Evolutionary conservation across 2,329 filamentous ascomycete species (phyloP).

Genomic region (Fusarium duplospermum): DNA sequence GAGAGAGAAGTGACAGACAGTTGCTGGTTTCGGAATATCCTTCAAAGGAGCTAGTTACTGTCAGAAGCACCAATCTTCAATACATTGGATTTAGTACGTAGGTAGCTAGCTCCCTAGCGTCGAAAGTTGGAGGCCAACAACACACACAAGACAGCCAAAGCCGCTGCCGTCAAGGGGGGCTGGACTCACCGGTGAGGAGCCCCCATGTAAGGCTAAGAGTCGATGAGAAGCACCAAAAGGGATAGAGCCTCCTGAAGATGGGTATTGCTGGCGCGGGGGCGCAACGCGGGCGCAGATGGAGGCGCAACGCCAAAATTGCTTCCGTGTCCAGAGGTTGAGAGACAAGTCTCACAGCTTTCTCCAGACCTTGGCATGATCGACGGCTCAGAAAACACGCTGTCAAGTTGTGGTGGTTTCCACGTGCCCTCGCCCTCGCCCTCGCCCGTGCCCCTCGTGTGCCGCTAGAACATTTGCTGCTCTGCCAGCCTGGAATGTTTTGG

Average conservation of each 20-base stretch:
- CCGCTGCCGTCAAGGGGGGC: not conserved
- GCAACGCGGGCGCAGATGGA: not conserved
- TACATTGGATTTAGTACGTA: no score
- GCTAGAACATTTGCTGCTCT: not conserved
- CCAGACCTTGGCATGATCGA: slow-evolving; percentile 8
- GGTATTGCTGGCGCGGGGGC: not conserved
- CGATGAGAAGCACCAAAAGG: not conserved
- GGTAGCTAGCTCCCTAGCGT: no score
- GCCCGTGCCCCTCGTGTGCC: not conserved
- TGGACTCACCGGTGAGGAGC: slow-evolving; percentile 11
- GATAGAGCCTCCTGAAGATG: not conserved
- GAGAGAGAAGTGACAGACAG: not conserved
- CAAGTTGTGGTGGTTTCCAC: not conserved
- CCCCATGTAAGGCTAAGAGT: slow-evolving; percentile 3
- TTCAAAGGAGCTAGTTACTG: not conserved
- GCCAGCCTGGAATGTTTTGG: slow-evolving; percentile 10
- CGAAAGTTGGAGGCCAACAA: not conserved
- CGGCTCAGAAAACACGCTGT: not conserved
- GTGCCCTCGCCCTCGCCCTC: not conserved
- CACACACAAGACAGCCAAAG: not conserved
- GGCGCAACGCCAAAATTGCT: slow-evolving; percentile 11
- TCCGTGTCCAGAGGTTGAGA: not conserved
- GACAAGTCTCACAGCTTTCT: slow-evolving; percentile 12
- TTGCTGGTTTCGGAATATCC: not conserved
- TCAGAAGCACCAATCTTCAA: not conserved